phyloP scores from a whole-genome alignment of 305 asterid species.

The Nicotiana rustica region DNA sequence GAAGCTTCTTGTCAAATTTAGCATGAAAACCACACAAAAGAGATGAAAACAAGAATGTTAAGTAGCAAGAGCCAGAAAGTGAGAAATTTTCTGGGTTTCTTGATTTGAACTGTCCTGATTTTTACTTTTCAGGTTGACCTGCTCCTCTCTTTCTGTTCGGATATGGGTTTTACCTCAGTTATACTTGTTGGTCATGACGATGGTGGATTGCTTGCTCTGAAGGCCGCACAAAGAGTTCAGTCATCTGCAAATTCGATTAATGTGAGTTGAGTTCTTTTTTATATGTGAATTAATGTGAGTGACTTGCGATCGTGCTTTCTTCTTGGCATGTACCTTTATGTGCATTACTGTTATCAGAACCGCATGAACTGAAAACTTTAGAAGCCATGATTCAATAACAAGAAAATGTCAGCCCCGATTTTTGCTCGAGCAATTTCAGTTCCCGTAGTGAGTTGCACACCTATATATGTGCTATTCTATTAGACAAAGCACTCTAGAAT shows the following conservation, averaged over 20 bases:
- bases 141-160: constrained; percentile 86
- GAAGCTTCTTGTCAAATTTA: not conserved
- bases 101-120: not conserved
- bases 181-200: constrained; percentile 96
- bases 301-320: constrained; percentile 12
- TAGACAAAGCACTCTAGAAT: constrained; percentile 14
- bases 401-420: not conserved
- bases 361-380: constrained; percentile 30
- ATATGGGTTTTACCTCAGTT: constrained; percentile 87
- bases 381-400: constrained; percentile 23
- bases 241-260: constrained; percentile 59
- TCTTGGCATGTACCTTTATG: constrained; percentile 28
- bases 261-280: constrained; percentile 54
- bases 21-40: not conserved
- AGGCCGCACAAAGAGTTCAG: constrained; percentile 83
- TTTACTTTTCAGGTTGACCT: constrained; percentile 78
- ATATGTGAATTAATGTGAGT: constrained; percentile 16
- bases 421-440: constrained; percentile 11
- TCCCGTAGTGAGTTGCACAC: constrained; percentile 6
- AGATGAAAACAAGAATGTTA: not conserved
- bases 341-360: not conserved
- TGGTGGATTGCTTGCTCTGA: constrained; percentile 95
- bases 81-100: not conserved
- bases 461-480: not conserved
- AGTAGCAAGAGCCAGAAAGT: constrained; percentile 20